These are phyloP conservation scores for Gonapodya sp. DNA, from an alignment of 192 early-diverging fungal genomes.

Conservation along the genomic window DNA sequence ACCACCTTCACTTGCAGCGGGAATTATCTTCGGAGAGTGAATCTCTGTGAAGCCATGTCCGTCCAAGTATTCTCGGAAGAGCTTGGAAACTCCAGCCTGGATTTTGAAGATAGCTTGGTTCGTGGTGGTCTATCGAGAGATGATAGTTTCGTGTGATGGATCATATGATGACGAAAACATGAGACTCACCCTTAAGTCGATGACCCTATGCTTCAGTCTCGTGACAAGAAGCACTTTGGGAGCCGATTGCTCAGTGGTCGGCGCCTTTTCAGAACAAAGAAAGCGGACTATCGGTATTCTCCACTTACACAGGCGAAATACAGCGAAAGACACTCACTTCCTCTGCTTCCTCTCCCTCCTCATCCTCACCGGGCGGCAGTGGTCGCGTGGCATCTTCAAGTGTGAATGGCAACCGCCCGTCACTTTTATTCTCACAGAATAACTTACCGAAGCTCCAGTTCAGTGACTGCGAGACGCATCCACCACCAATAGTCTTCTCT, in stretches of 20 bases:
- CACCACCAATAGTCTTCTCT: no score
- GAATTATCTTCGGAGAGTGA: conserved; percentile 95
- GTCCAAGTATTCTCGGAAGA: conserved; percentile 93
- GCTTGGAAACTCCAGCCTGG: conserved; percentile 81
- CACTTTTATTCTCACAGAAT: conserved; percentile 61
- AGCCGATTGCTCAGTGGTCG: conserved; percentile 5
- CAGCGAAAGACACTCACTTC: conserved; percentile 24
- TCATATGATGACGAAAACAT: no score
- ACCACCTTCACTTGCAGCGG: conserved; percentile 89
- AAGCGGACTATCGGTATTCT: no score
- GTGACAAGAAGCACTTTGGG: conserved; percentile 77
- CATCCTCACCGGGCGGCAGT: conserved; percentile 32
- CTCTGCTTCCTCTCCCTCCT: conserved; percentile 40
- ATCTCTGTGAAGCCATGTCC: conserved; percentile 82
- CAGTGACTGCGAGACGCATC: conserved; percentile 8
- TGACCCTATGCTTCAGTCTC: conserved; percentile 86
- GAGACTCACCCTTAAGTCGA: conserved; percentile 73
- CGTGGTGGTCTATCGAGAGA: conserved; percentile 75
- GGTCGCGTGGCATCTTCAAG: conserved; percentile 86
- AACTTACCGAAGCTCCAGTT: conserved; percentile 24
- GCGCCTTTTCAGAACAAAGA: no score
- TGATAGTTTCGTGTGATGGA: no score
- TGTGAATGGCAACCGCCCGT: conserved; percentile 75
- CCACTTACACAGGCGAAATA: no score
- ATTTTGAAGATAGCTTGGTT: conserved; percentile 97